Evolutionary conservation across 306 rosid genomes (phyloP), one percentile per base, ranked within the genome.

Genomic region (Lupinus albus): DNA sequence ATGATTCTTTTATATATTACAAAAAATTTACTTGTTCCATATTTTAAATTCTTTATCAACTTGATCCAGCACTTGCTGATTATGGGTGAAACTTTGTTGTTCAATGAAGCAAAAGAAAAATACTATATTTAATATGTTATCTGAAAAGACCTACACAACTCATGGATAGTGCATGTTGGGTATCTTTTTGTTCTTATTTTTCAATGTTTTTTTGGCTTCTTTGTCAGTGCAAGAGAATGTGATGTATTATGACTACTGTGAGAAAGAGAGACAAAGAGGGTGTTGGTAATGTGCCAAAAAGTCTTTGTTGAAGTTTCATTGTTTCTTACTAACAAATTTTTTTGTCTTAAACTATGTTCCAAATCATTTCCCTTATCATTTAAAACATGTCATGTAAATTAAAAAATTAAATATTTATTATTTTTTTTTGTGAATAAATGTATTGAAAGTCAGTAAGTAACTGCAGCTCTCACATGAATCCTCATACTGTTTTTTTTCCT

Each of bases 401-500:
- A n/a, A n/a, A n/a, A n/a, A n/a, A n/a, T n/a, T n/a, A n/a, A n/a
- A n/a, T n/a, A n/a, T n/a, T n/a, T n/a, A n/a, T n/a, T n/a, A n/a
- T n/a, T n/a, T n/a, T n/a, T n/a, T n/a, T n/a, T n/a, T n/a, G n/a
- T n/a, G 76, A 83, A 78, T 68, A 72, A 71, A 80, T 69, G 81
- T 44, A 76, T 7, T 58, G 81, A 75, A 76, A 78, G 84, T 85
- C 85, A 82, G 80, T 76, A 47, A 81, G 82, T 56, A 53, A 70
- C 81, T 82, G 82, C 82, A 73, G 79, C 80, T 48, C 79, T 83
- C 96, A 84, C 95, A 85, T 89, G 97, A 92, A 89, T 84, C 84
- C 87, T 79, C 78, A 69, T 45, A 68, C 64, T 78, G 83, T 74
- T 87, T 71, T 72, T 81, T 83, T 76, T 76, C 62, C 65, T 68